A percentile compares a stretch with the other conserved stretches of the same genome.
Evolutionary conservation across 805 yeast species (phyloP).

Genomic region (Wickerhamiella spandovensis): DNA sequence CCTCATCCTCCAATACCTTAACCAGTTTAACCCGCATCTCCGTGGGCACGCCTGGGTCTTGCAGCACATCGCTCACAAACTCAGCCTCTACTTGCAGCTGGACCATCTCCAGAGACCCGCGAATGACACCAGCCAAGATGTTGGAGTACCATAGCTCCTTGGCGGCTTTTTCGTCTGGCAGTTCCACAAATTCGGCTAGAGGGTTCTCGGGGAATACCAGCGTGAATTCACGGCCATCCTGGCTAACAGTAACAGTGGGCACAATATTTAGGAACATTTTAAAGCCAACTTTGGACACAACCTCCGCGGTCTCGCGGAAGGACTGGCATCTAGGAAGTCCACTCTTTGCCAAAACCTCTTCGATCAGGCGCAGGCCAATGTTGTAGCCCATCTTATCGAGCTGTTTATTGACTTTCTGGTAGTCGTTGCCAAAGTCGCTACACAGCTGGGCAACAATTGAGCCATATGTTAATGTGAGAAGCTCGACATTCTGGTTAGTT

Average conservation of each 20-base stretch:
- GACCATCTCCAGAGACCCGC: conserved; percentile 91
- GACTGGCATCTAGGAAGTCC: conserved; percentile 71
- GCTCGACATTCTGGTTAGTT: conserved; percentile 57
- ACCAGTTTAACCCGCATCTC: conserved; percentile 63
- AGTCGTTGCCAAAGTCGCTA: conserved; percentile 65
- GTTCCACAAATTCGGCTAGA: conserved; percentile 85
- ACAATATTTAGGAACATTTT: conserved; percentile 73
- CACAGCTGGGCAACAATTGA: conserved; percentile 85
- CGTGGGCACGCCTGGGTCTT: conserved; percentile 63
- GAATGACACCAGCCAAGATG: conserved; percentile 73
- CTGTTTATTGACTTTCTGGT: conserved; percentile 65
- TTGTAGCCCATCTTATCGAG: conserved; percentile 90
- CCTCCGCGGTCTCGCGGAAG: conserved; percentile 78
- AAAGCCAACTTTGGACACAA: conserved; percentile 76
- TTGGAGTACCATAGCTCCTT: conserved; percentile 88
- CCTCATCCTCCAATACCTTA: conserved; percentile 74
- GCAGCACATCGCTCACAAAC: conserved; percentile 65
- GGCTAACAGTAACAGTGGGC: conserved; percentile 55
- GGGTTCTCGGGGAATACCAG: conserved; percentile 75
- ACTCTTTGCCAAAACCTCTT: conserved; percentile 81
- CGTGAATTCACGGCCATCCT: conserved; percentile 61
- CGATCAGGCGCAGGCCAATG: conserved; percentile 81
- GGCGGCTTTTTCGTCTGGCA: conserved; percentile 63
- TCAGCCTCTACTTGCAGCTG: conserved; percentile 78
- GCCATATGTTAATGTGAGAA: conserved; percentile 91